Evolutionary conservation across 768 basidiomycete species (phyloP).

Genomic region (Lyophyllum shimeji): DNA sequence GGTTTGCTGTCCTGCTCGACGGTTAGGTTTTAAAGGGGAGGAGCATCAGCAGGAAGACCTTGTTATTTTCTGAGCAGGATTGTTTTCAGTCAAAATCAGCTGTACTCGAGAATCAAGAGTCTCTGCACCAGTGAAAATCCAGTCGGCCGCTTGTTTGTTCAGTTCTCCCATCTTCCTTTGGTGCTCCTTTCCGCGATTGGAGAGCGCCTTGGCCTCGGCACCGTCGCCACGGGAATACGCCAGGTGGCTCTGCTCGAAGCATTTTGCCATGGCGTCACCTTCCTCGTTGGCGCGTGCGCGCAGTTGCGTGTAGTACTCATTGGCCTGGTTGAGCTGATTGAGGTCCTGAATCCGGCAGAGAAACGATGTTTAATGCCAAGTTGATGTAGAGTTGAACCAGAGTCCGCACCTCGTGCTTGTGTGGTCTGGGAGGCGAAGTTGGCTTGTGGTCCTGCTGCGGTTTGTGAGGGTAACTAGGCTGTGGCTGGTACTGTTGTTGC

Average conservation of each 20-base stretch:
- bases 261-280: conserved; percentile 74
- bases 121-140: conserved; percentile 77
- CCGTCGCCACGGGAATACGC: conserved; percentile 77
- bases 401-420: conserved; percentile 6
- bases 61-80: conserved; percentile 65
- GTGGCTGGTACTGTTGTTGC: conserved; percentile 15
- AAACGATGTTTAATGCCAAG: not conserved
- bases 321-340: conserved; percentile 64
- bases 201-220: conserved; percentile 78
- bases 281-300: conserved; percentile 76
- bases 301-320: conserved; percentile 67
- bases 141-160: conserved; percentile 80
- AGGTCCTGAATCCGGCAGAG: conserved; percentile 36
- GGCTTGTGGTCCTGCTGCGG: conserved; percentile 4
- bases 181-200: conserved; percentile 77
- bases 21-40: not conserved
- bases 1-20: conserved; percentile 54
- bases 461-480: not conserved
- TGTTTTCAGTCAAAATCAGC: conserved; percentile 3
- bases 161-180: conserved; percentile 74
- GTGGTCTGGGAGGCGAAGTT: not conserved
- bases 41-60: conserved; percentile 32
- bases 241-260: conserved; percentile 70
- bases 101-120: not conserved
- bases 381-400: not conserved